phyloP scores from a whole-genome alignment of 139 green algal species.

The Microglena sp. region DNA sequence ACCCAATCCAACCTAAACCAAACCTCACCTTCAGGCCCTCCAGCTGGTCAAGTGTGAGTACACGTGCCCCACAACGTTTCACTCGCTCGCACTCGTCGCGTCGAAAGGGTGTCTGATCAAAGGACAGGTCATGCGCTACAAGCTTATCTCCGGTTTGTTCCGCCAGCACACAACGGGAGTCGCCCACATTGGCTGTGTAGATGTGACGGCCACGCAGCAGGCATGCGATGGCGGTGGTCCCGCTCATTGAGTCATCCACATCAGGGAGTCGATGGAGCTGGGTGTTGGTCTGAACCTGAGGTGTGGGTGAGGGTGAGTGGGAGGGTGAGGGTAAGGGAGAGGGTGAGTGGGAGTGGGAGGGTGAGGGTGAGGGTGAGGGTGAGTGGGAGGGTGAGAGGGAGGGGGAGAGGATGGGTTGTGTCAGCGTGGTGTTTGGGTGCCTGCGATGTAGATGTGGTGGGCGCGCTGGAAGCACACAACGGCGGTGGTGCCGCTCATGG shows the following conservation, averaged over 20 bases:
- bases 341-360: background rate
- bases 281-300: background rate
- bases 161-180: slow-evolving; percentile 76
- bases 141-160: slow-evolving; percentile 39
- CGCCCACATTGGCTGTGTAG: slow-evolving; percentile 84
- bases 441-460: background rate
- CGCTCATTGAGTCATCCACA: slow-evolving; percentile 6
- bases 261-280: no score
- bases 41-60: slow-evolving; percentile 88
- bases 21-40: slow-evolving; percentile 75
- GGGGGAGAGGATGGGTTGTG: background rate
- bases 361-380: background rate
- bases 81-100: slow-evolving; percentile 83
- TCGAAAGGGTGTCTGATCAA: slow-evolving; percentile 82
- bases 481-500: slow-evolving; percentile 18
- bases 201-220: slow-evolving; percentile 56
- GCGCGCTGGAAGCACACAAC: background rate
- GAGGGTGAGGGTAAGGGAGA: background rate
- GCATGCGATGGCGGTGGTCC: slow-evolving; percentile 74
- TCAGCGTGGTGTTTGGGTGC: background rate
- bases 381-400: background rate
- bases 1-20: no score
- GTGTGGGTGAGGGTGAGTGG: background rate
- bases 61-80: slow-evolving; percentile 59
- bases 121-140: slow-evolving; percentile 48